These are phyloP conservation scores for Diaporthe vaccinii DNA, from an alignment of 2,329 filamentous ascomycete species.

Conservation along the genomic window DNA sequence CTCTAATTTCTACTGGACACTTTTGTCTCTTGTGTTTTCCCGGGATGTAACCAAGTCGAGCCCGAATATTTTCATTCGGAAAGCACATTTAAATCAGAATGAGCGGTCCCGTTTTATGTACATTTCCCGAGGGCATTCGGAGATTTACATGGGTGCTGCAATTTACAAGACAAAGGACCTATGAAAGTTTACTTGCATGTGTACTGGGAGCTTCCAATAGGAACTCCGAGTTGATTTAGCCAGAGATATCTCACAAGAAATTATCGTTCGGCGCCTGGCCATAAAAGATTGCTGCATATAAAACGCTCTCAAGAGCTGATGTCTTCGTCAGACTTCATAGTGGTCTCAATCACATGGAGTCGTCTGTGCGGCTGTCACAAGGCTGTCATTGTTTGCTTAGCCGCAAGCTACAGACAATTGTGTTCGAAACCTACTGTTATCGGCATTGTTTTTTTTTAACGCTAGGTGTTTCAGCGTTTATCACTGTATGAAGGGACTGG, in stretches of 20 bases:
- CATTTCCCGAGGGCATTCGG: too few species aligned
- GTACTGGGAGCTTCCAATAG: neutral
- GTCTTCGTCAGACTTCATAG: too few species aligned
- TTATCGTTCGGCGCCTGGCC: neutral
- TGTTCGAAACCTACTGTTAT: too few species aligned
- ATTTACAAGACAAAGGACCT: neutral
- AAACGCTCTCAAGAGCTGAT: neutral
- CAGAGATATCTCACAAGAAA: neutral
- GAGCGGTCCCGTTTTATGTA: neutral
- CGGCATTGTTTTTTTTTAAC: too few species aligned
- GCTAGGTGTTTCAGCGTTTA: too few species aligned
- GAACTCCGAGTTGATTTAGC: neutral
- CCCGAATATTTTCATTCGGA: neutral
- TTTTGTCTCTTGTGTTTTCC: neutral
- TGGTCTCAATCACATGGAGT: neutral
- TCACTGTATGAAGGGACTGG: too few species aligned
- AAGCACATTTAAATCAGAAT: neutral
- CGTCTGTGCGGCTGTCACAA: too few species aligned
- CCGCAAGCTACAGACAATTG: too few species aligned
- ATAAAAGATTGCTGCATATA: too few species aligned
- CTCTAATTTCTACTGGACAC: neutral
- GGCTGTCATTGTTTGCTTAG: too few species aligned
- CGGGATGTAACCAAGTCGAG: fast-evolving
- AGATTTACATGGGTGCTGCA: neutral
- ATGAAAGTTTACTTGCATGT: neutral